Base-by-base conservation (phyloP, 331 rosid genomes). In the Telfairia occidentalis region DNA sequence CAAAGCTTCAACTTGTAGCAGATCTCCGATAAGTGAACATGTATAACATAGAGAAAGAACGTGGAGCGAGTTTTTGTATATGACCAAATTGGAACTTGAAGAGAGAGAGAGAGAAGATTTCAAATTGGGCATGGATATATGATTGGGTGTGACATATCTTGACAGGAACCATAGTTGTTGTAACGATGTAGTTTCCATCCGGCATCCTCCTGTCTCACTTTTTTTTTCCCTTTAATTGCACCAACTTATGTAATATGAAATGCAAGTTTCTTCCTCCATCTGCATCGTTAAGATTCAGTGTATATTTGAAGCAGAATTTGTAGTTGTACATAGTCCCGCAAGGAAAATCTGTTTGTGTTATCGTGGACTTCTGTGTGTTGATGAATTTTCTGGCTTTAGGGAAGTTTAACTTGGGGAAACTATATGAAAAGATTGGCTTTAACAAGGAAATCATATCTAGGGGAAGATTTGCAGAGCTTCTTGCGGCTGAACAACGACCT, bases 381-480 rank as follows among this genome's bases (percentile, higher is more conserved):
- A 40, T 74, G 37, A 28, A 16, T 34, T 61, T 43, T 46, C 26
- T 54, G 60, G 34, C 74, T 78, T 63, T 58, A 91, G 98, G 96
- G 78, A 94, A 91, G 79, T 88, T 91, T 82, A 94, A 91, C 85
- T 83, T 94, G 53, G 96, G 84, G 82, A 88, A 91, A 60, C 86
- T 94, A 54, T 94, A 94, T 83, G 96, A 94, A 89, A 94, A 87
- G 89, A 91, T 91, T 79, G 98, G 98, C 61, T 94, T 91, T 81
- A 91, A 85, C 84, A 94, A 94, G 81, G 96, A 94, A 85, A 80
- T 83, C 81, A 83, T 94, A 84, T 94, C 97, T n/a, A 84, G 96
- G 84, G 98, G 98, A 86, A 91, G 78, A 84, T 94, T 84, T 87
- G 95, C 97, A 10, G 98, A 94, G 88, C 83, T 91, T 53, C 78